Percentiles rank a stretch among this genome's conserved stretches.
phyloP scores from a whole-genome alignment of 1,284 basidiomycete genomes.

The Schizophyllum amplum region DNA sequence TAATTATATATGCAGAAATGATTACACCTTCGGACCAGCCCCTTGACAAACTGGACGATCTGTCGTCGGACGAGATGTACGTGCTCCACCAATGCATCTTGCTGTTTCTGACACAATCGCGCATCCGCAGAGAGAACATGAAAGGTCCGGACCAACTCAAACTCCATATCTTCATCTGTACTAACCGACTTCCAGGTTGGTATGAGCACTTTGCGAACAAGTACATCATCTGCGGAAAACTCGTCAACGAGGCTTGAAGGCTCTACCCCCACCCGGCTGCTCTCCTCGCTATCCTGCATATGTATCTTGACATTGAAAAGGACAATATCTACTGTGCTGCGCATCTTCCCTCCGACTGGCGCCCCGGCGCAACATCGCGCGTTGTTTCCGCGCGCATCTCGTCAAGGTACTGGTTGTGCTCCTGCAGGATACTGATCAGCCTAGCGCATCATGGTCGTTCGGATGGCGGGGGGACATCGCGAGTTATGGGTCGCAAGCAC shows the following conservation, averaged over 20 bases:
- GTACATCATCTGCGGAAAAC: slow-evolving; percentile 78
- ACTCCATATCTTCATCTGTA: background rate
- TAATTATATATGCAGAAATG: slow-evolving; percentile 58
- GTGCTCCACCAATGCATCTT: slow-evolving; percentile 22
- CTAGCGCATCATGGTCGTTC: no score
- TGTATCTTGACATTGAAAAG: background rate
- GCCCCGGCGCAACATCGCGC: no score
- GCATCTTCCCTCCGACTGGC: background rate
- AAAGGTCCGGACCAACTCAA: slow-evolving; percentile 39
- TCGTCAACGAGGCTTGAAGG: slow-evolving; percentile 51
- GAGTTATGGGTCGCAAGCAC: slow-evolving; percentile 4
- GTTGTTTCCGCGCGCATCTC: background rate
- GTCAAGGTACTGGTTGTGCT: background rate
- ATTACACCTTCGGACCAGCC: slow-evolving; percentile 82
- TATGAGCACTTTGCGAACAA: slow-evolving; percentile 86
- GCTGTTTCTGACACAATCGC: slow-evolving; percentile 2
- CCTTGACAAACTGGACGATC: slow-evolving; percentile 74
- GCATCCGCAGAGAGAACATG: slow-evolving; percentile 78
- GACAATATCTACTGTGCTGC: background rate
- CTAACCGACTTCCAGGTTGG: slow-evolving; percentile 49
- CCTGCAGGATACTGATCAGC: background rate
- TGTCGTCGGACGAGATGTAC: slow-evolving; percentile 78
- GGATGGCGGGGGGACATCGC: no score
- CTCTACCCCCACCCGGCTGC: slow-evolving; percentile 9
- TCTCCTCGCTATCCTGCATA: background rate